Evolutionary conservation across 352 stramenopile genomes (phyloP).

Genomic region (Phytophthora sojae): DNA sequence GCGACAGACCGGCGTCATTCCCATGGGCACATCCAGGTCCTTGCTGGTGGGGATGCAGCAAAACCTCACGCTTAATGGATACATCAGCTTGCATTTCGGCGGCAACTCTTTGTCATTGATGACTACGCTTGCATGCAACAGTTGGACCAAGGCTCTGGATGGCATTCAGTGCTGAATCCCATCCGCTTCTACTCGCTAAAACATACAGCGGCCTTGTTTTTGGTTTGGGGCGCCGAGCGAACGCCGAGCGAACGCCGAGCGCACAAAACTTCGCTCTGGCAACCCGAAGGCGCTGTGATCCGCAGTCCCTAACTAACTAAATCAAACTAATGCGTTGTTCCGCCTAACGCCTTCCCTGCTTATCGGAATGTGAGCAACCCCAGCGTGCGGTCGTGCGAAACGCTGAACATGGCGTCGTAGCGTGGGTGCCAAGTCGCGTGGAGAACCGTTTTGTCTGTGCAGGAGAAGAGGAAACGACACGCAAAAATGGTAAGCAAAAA

Average conservation of each 20-base stretch:
- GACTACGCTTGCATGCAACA: neutral
- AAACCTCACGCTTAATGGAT: neutral
- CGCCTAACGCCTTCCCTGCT: neutral
- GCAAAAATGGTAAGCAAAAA: conserved; percentile 19
- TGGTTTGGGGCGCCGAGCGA: neutral
- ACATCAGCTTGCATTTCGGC: neutral
- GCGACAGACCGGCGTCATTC: conserved; percentile 23
- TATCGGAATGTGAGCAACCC: conserved; percentile 82
- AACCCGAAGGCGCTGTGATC: neutral
- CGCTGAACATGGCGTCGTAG: conserved; percentile 87
- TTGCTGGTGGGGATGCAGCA: conserved; percentile 6
- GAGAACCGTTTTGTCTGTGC: conserved; percentile 81
- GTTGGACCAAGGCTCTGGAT: conserved; percentile 1
- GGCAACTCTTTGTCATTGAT: conserved; percentile 1
- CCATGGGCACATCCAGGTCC: conserved; percentile 9
- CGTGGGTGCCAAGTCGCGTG: conserved; percentile 87
- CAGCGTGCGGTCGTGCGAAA: conserved; percentile 84
- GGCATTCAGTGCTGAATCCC: conserved; percentile 8
- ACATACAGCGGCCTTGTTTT: conserved; percentile 8
- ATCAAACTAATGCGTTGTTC: neutral
- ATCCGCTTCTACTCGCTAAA: conserved; percentile 8
- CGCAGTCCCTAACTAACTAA: neutral
- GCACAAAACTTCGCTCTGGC: neutral
- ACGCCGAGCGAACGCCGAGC: neutral
- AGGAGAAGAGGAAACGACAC: conserved; percentile 27